Evolutionary conservation across 805 yeast species (phyloP).

Genomic region (Yarrowia bubula): DNA sequence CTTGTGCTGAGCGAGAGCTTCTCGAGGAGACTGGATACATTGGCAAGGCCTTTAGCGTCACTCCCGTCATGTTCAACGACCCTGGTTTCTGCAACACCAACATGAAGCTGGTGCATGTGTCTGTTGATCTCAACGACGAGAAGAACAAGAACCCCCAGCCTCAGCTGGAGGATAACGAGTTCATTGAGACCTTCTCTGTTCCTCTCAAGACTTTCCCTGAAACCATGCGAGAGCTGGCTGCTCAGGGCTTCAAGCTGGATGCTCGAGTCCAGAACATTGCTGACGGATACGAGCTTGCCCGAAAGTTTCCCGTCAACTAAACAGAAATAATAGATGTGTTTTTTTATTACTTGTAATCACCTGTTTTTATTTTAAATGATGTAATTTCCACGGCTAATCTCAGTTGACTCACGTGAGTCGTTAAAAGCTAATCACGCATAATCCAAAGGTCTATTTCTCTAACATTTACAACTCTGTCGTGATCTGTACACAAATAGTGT

Average conservation of each 20-base stretch:
- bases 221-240: slow-evolving; percentile 50
- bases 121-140: slow-evolving; percentile 65
- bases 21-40: slow-evolving; percentile 91
- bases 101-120: slow-evolving; percentile 71
- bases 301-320: slow-evolving; percentile 29
- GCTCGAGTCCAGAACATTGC: slow-evolving; percentile 87
- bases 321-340: background rate
- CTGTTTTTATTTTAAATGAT: background rate
- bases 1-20: slow-evolving; percentile 84
- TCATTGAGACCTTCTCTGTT: slow-evolving; percentile 76
- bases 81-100: slow-evolving; percentile 92
- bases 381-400: background rate
- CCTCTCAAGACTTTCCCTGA: slow-evolving; percentile 60
- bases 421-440: slow-evolving; percentile 21
- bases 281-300: slow-evolving; percentile 67
- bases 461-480: slow-evolving; percentile 7
- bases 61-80: slow-evolving; percentile 62
- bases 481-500: slow-evolving; percentile 6
- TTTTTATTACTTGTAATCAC: background rate
- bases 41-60: slow-evolving; percentile 53
- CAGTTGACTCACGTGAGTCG: background rate
- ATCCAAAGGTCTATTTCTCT: slow-evolving; percentile 18
- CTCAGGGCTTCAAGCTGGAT: slow-evolving; percentile 75
- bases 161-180: slow-evolving; percentile 84
- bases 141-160: slow-evolving; percentile 70